Conservation (phyloP, 106 monocot genomes). For the Acorus gramineus region DNA sequence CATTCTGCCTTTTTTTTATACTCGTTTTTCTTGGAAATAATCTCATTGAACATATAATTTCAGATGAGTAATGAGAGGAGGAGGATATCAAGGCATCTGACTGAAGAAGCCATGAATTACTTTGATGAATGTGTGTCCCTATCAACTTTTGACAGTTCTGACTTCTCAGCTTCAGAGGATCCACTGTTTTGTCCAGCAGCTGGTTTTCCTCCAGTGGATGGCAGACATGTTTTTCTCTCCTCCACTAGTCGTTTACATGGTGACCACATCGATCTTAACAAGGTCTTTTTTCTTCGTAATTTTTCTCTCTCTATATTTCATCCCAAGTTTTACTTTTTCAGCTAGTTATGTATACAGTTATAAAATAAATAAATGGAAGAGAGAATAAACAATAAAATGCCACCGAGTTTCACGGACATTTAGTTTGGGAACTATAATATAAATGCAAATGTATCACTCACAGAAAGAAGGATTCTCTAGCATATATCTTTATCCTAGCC, state of each 20-base stretch:
- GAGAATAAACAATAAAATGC: too few species aligned
- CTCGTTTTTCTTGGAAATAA: not conserved
- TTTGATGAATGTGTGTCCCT: constrained; percentile 90
- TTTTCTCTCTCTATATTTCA: too few species aligned
- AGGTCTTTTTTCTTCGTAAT: constrained; percentile 16
- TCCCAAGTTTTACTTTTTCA: too few species aligned
- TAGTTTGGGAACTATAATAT: too few species aligned
- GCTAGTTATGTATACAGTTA: too few species aligned
- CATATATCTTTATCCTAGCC: too few species aligned
- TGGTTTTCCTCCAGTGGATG: constrained; percentile 10
- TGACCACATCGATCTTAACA: constrained; percentile 7
- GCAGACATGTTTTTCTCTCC: constrained; percentile 7
- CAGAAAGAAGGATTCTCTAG: too few species aligned
- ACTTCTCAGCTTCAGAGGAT: constrained; percentile 70
- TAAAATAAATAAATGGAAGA: too few species aligned
- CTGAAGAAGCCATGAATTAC: constrained; percentile 79
- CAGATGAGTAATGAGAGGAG: constrained; percentile 53
- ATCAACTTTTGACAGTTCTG: constrained; percentile 75
- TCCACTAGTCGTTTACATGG: not conserved
- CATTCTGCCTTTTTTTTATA: not conserved
- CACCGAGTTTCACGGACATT: too few species aligned
- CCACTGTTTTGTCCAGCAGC: constrained; percentile 9
- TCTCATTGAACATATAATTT: not conserved
- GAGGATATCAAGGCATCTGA: constrained; percentile 44
- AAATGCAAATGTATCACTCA: too few species aligned